Conservation (phyloP, 768 basidiomycete genomes). For the Xerocomellus chrysenteron region DNA sequence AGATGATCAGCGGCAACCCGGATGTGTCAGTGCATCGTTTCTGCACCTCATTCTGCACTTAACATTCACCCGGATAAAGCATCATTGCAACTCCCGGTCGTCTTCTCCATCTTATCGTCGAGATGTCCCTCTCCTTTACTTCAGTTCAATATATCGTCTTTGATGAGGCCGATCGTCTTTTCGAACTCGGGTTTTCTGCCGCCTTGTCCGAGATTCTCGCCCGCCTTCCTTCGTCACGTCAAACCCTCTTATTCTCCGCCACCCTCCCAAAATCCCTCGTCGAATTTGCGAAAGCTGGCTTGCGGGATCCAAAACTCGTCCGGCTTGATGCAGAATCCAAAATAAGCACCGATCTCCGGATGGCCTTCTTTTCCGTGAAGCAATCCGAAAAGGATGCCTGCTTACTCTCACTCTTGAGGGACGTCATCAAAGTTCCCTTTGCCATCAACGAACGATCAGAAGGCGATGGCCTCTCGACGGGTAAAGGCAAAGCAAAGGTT, state of each 20-base stretch:
- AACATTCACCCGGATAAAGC: slow-evolving; percentile 40
- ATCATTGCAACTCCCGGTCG: slow-evolving; percentile 98
- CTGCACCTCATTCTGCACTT: slow-evolving; percentile 6
- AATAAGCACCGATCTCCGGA: slow-evolving; percentile 88
- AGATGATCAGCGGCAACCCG: slow-evolving; percentile 90
- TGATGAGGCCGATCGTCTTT: slow-evolving; percentile 97
- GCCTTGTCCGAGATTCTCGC: slow-evolving; percentile 90
- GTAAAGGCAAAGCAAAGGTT: slow-evolving; percentile 51
- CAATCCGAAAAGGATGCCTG: slow-evolving; percentile 94
- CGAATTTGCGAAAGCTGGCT: slow-evolving; percentile 97
- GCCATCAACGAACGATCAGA: slow-evolving; percentile 31
- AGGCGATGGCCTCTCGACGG: slow-evolving; percentile 36
- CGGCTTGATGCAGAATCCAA: slow-evolving; percentile 97
- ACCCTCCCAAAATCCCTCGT: slow-evolving; percentile 94
- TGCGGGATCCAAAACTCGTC: slow-evolving; percentile 90
- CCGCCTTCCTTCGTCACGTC: slow-evolving; percentile 82
- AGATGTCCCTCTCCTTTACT: slow-evolving; percentile 92
- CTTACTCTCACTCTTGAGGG: slow-evolving; percentile 77
- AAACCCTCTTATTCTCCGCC: slow-evolving; percentile 94
- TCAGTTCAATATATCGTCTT: slow-evolving; percentile 90
- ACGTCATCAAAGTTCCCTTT: slow-evolving; percentile 82
- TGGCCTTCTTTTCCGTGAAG: slow-evolving; percentile 94
- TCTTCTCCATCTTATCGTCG: slow-evolving; percentile 91
- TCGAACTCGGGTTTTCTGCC: slow-evolving; percentile 96
- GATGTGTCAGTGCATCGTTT: slow-evolving; percentile 71